These are phyloP conservation scores for Glarea lozoyensis DNA, from an alignment of 495 filamentous ascomycete species.

Conservation along the genomic window DNA sequence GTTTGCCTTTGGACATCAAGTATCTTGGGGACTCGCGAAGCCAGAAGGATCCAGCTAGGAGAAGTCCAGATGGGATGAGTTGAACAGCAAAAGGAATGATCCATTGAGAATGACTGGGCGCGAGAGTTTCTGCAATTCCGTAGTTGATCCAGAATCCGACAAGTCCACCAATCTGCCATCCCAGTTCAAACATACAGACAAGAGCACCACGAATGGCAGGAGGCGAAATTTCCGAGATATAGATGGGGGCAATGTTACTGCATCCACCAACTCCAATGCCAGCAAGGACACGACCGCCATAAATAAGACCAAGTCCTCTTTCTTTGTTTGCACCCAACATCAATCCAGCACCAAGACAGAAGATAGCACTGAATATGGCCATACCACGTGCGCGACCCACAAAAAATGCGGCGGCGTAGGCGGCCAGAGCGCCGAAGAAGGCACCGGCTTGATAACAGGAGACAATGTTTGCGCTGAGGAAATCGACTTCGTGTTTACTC, in stretches of 20 bases:
- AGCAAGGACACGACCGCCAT: slow-evolving; percentile 44
- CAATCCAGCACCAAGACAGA: slow-evolving; percentile 55
- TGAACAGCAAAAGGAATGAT: slow-evolving; percentile 48
- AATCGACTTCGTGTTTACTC: slow-evolving; percentile 26
- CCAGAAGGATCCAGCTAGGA: slow-evolving; percentile 36
- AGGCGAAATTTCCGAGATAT: slow-evolving; percentile 48
- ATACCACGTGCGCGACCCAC: slow-evolving; percentile 49
- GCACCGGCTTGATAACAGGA: slow-evolving; percentile 60
- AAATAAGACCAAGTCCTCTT: slow-evolving; percentile 51
- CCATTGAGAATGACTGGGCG: slow-evolving; percentile 38
- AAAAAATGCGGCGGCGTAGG: slow-evolving; percentile 48
- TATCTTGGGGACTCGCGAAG: slow-evolving; percentile 49
- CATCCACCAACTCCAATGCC: slow-evolving; percentile 43
- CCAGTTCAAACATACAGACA: slow-evolving; percentile 61
- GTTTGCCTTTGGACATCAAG: slow-evolving; percentile 46
- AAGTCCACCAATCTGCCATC: slow-evolving; percentile 64
- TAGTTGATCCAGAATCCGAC: slow-evolving; percentile 70
- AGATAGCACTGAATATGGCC: slow-evolving; percentile 42
- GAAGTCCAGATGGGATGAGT: slow-evolving; percentile 40
- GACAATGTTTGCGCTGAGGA: slow-evolving; percentile 58
- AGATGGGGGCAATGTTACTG: slow-evolving; percentile 46
- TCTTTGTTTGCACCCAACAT: slow-evolving; percentile 50
- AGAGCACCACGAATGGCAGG: slow-evolving; percentile 45
- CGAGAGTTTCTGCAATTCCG: slow-evolving; percentile 29
- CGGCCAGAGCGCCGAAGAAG: slow-evolving; percentile 57